Evolutionary conservation across 2,329 filamentous ascomycete genomes (phyloP), one percentile per base, ranked within the genome.

Genomic region (Claviceps purpurea): DNA sequence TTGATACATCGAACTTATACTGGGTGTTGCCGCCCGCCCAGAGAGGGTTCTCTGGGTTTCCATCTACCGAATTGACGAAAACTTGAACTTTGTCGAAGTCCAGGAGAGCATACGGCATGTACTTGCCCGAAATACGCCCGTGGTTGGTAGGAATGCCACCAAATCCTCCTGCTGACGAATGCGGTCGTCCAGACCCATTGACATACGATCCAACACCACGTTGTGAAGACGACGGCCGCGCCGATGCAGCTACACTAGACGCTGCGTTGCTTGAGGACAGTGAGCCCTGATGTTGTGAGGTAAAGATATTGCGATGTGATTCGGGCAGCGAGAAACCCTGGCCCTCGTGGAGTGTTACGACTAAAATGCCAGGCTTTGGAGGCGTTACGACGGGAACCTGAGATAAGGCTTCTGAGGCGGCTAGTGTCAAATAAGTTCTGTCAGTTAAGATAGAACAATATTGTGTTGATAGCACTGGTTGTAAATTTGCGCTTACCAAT

Each of bases 81-180:
- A 97, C 89, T 68, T 98, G 93, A 58, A 95, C 85, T 75, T 98
- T 98, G 73, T 98, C 93, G 70, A 97, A 98, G 71, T 98, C 93
- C 56, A 98, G 79, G 18, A 98, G 80, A 43, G 91, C 93, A 64
- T 98, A 98, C 1, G 93, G 93, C 66, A 97, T 84, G 68, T 96
- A 94, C 72, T 95, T 96, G 62, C 89, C 91, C 34, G 89, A 94
- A 61, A 96, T 93, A 63, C 93, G 84, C 53, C 93, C 93, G 70
- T 98, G 93, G 65, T 91, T 94, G 22, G 89, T 95, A 5, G 93
- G 91, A 52, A 91, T 84, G 44, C 82, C 79, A 64, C 84, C 86
- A 68, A 96, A 95, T 59, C 87, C 85, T 53, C 78, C 85, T 50
- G 83, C 82, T 40, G 89, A 88, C n/a, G 90, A 95, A 64, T 93